Percentiles rank a stretch among this genome's conserved stretches.
Conservation (phyloP, 768 basidiomycete genomes). For the Imleria badia region DNA sequence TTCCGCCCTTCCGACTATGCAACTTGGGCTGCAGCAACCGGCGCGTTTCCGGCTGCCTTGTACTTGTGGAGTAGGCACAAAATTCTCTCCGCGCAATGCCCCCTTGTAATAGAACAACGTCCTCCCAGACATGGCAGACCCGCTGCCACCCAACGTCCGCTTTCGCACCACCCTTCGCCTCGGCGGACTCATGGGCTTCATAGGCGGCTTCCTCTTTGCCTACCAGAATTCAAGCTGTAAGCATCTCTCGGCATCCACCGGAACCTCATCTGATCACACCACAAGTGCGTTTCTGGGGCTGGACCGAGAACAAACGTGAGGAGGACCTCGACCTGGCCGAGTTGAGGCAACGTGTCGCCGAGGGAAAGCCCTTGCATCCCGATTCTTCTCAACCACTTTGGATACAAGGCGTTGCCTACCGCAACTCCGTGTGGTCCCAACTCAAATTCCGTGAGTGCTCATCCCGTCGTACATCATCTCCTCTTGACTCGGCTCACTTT, state of each 20-base stretch:
- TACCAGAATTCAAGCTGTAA: conserved; percentile 88
- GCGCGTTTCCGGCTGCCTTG: conserved; percentile 76
- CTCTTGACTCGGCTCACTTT: conserved; percentile 13
- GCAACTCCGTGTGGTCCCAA: conserved; percentile 92
- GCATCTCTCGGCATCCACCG: conserved; percentile 27
- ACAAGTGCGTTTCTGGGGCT: conserved; percentile 92
- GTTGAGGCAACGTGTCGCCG: conserved; percentile 66
- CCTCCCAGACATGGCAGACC: conserved; percentile 46
- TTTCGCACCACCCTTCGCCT: conserved; percentile 45
- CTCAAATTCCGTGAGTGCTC: conserved; percentile 80
- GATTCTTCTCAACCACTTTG: conserved; percentile 77
- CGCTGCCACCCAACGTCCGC: conserved; percentile 35
- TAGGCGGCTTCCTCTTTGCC: conserved; percentile 89
- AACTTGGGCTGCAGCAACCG: conserved; percentile 77
- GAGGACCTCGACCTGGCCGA: conserved; percentile 76
- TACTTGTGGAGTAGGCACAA: conserved; percentile 72
- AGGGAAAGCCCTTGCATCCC: conserved; percentile 87
- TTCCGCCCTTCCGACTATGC: conserved; percentile 88
- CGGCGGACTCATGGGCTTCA: conserved; percentile 78
- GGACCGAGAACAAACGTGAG: conserved; percentile 87
- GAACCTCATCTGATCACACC: conserved; percentile 12
- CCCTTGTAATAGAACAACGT: conserved; percentile 12
- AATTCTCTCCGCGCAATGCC: conserved; percentile 1
- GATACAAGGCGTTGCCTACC: conserved; percentile 82
- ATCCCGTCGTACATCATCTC: conserved; percentile 1